Percentiles rank a stretch among this genome's conserved stretches.
Evolutionary conservation across 2,329 filamentous ascomycete genomes (phyloP).

Genomic region (Fusarium zealandicum): DNA sequence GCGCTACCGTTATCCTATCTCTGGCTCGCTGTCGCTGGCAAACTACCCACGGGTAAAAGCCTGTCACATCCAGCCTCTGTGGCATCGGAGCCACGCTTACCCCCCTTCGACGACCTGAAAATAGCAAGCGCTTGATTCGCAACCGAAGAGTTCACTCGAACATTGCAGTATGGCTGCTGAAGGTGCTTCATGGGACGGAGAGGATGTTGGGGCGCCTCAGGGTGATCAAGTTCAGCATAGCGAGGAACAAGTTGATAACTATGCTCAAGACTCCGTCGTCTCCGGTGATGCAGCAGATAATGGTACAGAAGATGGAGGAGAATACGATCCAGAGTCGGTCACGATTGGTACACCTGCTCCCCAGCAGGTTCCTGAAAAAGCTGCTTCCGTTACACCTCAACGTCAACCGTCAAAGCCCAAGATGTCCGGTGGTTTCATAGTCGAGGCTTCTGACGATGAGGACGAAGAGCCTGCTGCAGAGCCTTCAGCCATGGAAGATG

Average conservation of each 20-base stretch:
- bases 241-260: slow-evolving; percentile 61
- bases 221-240: slow-evolving; percentile 64
- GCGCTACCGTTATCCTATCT: not conserved
- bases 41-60: slow-evolving; percentile 6
- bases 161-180: slow-evolving; percentile 48
- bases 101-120: slow-evolving; percentile 16
- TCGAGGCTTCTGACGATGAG: slow-evolving; percentile 67
- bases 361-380: slow-evolving; percentile 50
- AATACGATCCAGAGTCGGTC: slow-evolving; percentile 66
- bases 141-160: slow-evolving; percentile 12
- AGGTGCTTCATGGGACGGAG: slow-evolving; percentile 59
- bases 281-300: slow-evolving; percentile 58
- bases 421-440: slow-evolving; percentile 65
- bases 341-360: slow-evolving; percentile 49
- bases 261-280: slow-evolving; percentile 55
- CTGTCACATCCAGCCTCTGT: slow-evolving; percentile 5
- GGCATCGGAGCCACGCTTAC: slow-evolving; percentile 3
- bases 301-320: slow-evolving; percentile 60
- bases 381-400: slow-evolving; percentile 41
- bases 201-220: slow-evolving; percentile 62
- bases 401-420: slow-evolving; percentile 59
- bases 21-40: not conserved
- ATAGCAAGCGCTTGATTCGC: slow-evolving; percentile 15
- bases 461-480: slow-evolving; percentile 46
- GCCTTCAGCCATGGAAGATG: slow-evolving; percentile 17